These are phyloP conservation scores for Salix viminalis DNA, from an alignment of 345 rosid species.

Conservation along the genomic window DNA sequence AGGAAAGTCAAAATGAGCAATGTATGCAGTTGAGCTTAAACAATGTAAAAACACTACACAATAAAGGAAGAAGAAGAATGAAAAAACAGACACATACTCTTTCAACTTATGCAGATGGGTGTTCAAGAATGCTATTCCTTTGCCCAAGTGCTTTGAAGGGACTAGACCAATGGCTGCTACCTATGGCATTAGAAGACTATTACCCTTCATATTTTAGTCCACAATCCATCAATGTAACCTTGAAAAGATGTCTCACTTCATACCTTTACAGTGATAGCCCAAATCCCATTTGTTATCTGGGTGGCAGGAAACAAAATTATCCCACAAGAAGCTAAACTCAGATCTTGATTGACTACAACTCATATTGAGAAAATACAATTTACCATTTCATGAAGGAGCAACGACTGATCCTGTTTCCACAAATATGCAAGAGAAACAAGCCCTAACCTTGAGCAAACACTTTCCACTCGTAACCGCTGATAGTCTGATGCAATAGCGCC, in stretches of 20 bases:
- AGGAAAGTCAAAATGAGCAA: constrained; percentile 8
- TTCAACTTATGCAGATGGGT: constrained; percentile 72
- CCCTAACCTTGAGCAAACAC: constrained; percentile 96
- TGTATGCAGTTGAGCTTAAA: background rate
- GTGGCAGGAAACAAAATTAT: constrained; percentile 13
- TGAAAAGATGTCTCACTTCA: background rate
- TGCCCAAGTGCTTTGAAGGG: constrained; percentile 86
- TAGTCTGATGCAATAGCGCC: constrained; percentile 99
- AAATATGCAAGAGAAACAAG: constrained; percentile 93
- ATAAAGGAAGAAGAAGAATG: background rate
- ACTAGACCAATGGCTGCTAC: constrained; percentile 94
- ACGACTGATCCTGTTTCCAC: constrained; percentile 96
- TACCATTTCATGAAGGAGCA: constrained; percentile 98
- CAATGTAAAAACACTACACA: background rate
- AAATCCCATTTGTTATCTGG: constrained; percentile 64
- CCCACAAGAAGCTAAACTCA: constrained; percentile 11
- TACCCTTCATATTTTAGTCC: background rate
- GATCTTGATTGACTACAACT: constrained; percentile 7
- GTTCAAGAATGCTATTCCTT: constrained; percentile 64
- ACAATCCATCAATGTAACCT: background rate
- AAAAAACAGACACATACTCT: constrained; percentile 51
- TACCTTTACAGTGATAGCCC: constrained; percentile 87
- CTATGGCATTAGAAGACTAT: constrained; percentile 31
- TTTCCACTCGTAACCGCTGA: constrained; percentile 90
- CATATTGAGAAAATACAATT: constrained; percentile 15